Evolutionary conservation across 1,284 basidiomycete genomes (phyloP).

Genomic region (Salmacisia buchloeana): DNA sequence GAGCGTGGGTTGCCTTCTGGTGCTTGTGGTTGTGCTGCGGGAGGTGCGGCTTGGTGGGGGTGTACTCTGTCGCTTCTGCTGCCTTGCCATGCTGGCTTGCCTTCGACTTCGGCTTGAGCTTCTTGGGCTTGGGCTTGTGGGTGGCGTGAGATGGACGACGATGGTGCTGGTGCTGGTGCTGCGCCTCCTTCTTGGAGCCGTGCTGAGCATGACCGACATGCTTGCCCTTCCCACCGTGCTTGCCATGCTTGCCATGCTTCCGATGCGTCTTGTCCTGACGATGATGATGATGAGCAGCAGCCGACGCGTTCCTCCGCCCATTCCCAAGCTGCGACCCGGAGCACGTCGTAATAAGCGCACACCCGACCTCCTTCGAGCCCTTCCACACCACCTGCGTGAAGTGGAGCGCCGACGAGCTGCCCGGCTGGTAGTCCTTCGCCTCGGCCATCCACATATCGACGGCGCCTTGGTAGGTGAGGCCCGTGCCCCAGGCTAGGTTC

Average conservation of each 20-base stretch:
- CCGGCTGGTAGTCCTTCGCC: no score
- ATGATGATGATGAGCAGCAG: background rate
- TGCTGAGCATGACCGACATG: background rate
- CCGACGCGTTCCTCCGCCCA: background rate
- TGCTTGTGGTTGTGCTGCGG: background rate
- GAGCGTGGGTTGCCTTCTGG: background rate
- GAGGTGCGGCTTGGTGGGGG: no score
- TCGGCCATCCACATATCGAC: no score
- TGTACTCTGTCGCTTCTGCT: no score
- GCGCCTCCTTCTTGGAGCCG: background rate
- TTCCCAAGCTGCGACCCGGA: background rate
- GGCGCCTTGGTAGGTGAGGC: no score
- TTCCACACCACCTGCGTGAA: no score
- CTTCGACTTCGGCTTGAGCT: no score
- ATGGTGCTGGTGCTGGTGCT: background rate
- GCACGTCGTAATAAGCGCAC: conserved; percentile 6
- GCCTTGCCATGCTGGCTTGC: no score
- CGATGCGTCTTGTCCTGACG: background rate
- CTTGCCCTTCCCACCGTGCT: background rate
- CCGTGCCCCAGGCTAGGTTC: no score
- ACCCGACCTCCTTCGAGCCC: no score
- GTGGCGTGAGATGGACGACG: no score
- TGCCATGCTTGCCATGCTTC: background rate
- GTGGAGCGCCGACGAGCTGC: no score
- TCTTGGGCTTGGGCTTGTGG: background rate